phyloP scores from a whole-genome alignment of 148 eudicot genomes.

The Silene latifolia region DNA sequence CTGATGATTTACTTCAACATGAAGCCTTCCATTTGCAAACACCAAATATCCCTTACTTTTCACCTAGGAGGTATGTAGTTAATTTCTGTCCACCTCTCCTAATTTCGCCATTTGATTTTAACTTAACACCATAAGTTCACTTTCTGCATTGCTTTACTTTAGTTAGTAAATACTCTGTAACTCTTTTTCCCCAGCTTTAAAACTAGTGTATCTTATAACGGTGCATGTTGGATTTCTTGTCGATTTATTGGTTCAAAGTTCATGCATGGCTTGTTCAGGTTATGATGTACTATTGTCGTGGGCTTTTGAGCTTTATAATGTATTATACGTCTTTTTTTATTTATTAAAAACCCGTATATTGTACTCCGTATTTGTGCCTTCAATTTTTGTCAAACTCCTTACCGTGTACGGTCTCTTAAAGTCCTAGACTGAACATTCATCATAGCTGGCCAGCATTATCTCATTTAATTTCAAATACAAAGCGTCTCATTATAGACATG shows the following conservation, averaged over 20 bases:
- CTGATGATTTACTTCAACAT: conserved; percentile 11
- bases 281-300: no score
- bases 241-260: no score
- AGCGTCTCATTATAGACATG: no score
- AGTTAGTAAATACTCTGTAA: background rate
- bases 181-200: no score
- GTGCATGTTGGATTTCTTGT: no score
- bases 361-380: background rate
- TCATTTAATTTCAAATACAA: background rate
- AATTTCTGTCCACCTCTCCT: background rate
- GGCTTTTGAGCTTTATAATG: no score
- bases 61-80: conserved; percentile 7
- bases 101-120: no score
- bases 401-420: background rate
- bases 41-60: background rate
- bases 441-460: background rate
- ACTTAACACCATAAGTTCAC: no score
- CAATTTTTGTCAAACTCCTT: background rate
- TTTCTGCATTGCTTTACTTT: background rate
- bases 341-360: background rate
- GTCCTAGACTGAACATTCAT: conserved; percentile 1
- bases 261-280: no score
- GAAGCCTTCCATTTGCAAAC: conserved; percentile 12
- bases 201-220: no score
- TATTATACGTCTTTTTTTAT: no score